Evolutionary conservation across 352 stramenopile species (phyloP), one percentile per base, ranked within the genome.

Genomic region (Blastocystis sp.): DNA sequence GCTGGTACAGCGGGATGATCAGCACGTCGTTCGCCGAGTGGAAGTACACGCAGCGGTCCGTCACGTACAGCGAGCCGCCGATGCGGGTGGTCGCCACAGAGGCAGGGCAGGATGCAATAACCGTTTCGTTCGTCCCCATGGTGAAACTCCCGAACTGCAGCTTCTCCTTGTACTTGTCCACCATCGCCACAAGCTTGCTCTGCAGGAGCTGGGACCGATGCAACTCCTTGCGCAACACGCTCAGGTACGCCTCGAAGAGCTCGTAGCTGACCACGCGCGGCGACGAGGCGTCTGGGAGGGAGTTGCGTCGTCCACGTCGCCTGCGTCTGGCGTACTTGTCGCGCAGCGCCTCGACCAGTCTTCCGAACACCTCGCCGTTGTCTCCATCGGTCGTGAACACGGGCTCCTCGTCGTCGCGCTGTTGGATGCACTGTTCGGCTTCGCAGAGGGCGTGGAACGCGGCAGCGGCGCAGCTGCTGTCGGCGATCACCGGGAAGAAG

Each of bases 111-210:
- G 29, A 66, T 12, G 61, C 61, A 66, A 66, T 12, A 9, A 66
- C 29, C 29, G 35, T 66, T 31, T 66, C 61, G 35, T 66, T 66
- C 61, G 2, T 66, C 2, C 61, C 61, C 29, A 66, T 31, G 35
- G 61, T 2, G 12, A 66, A 66, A 2, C n/a, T 12, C 2, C 61
- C 61, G 35, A 66, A 66, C 35, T 66, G 61, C n/a, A 66, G 61
- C 35, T 66, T 66, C 61, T 66, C 61, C 35, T 66, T 66, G 61
- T 66, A 66, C 12, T 66, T 66, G 6, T 31, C 61, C 12, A 66
- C 6, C 6, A 31, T 31, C 29, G 6, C 35, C 12, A 12, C n/a
- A 12, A 66, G 12, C 6, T 31, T n/a, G 12, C 12, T 66, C 35
- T 66, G 61, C 10, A n/a, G 61, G 35, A 35, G 29, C 61, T 35